Evolutionary conservation across 2,329 filamentous ascomycete genomes (phyloP).

Genomic region (Pseudopyricularia javanii): DNA sequence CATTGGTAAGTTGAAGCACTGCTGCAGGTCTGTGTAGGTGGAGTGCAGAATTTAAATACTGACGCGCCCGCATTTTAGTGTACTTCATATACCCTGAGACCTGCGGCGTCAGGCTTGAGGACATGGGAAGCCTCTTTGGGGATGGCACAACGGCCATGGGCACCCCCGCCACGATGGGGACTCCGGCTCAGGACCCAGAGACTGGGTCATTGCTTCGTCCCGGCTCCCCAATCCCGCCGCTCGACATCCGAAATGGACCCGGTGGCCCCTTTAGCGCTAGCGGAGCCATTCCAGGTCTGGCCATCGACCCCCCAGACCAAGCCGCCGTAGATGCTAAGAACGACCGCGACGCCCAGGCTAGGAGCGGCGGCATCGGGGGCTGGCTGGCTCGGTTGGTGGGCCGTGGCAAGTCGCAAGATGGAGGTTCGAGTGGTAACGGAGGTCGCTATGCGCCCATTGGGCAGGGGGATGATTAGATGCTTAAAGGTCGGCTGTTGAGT

Average conservation of each 20-base stretch:
- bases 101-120: constrained; percentile 85
- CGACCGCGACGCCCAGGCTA: constrained; percentile 15
- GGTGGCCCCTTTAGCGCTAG: constrained; percentile 42
- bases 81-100: constrained; percentile 98
- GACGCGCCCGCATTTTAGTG: constrained; percentile 37
- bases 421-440: constrained; percentile 12
- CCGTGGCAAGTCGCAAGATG: constrained; percentile 19
- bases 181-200: constrained; percentile 62
- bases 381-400: constrained; percentile 29
- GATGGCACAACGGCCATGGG: constrained; percentile 74
- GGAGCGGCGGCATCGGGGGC: constrained; percentile 32
- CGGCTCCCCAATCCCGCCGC: constrained; percentile 68
- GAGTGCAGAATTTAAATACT: background rate
- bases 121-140: constrained; percentile 92
- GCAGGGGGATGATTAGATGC: constrained; percentile 22
- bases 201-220: constrained; percentile 69
- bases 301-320: constrained; percentile 67
- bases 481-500: background rate
- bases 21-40: background rate
- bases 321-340: constrained; percentile 23
- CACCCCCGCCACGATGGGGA: constrained; percentile 67
- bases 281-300: constrained; percentile 64
- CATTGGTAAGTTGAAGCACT: constrained; percentile 56
- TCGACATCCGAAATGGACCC: constrained; percentile 44
- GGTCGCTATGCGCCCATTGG: constrained; percentile 26